Base-by-base conservation (phyloP, 1,139 yeast species). In the Candida gigantensis region DNA sequence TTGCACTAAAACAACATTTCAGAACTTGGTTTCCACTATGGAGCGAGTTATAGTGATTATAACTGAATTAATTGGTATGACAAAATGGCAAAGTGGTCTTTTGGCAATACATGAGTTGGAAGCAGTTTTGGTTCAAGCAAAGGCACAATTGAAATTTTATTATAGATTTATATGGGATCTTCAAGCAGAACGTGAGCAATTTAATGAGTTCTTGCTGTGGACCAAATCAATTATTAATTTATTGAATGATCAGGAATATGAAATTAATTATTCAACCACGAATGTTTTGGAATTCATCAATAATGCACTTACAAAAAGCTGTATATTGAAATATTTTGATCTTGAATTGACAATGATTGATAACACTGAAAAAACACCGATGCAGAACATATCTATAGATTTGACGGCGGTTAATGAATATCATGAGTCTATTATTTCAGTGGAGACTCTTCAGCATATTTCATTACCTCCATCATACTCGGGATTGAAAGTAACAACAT, bases 11-110 rank as follows among this genome's bases (percentile, higher is more conserved):
- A 51, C 62, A 1, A 45, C 77, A 2, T 77, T 75, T 45, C 70
- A 74, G 32, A 72, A 72, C 39, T 44, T 83, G 13, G 64, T 84
- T 1, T 79, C 85, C 1, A 73, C 64, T 5, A 40, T 76, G 31
- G 94, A 86, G 44, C 68, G 84, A 37, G 46, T 81, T 15, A 55
- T 84, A 1, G 56, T 80, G 0, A 51, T 78, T n/a, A 47, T 79
- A 2, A 69, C 72, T 24, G 66, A 72, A 17, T 50, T 83, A 24
- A 61, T 63, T 14, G 77, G 83, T 1, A 45, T 72, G 11, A 57
- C 75, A 1, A 53, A 57, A 17, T 69, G 80, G 67, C 52, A 60
- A 18, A 60, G 55, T 12, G 46, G 24, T 5, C 17, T 41, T 20
- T 20, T 39, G 12, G 17, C 34, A 3, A 13, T 34, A 21, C 17